Evolutionary conservation across 2,329 filamentous ascomycete genomes (phyloP), one percentile per base, ranked within the genome.

Genomic region (Curvularia sp.): DNA sequence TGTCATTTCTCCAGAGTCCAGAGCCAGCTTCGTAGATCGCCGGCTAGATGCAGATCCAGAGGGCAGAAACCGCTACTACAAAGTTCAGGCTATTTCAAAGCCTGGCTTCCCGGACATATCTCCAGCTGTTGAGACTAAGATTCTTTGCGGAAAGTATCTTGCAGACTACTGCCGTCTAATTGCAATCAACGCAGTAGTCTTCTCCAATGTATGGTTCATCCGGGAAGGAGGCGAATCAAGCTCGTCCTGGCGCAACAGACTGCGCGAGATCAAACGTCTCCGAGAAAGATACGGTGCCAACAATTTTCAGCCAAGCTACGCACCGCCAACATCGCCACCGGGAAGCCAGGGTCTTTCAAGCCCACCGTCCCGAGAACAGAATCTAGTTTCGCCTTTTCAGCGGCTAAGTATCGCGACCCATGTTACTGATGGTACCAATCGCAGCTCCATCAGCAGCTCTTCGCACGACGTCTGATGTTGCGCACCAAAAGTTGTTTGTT

Each of bases 121-220:
- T 0, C 91, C 94, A 0, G 93, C 93, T 0, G 90, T 92, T 0
- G 90, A 94, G 63, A 89, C 91, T 8, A 98, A 98, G 76, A 90
- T 98, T 68, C 86, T 99, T 57, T 93, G 90, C 15, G 85, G 94
- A 30, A 88, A 87, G 66, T 92, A 92, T 12, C 82, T 99, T 8
- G 91, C 93, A 0, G 85, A 88, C 9, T 96, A 97, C 73, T 91
- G 97, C 52, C 88, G 95, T 36, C 87, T 97, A 46, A 82, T 98
- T 18, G 92, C 94, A 0, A 85, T 99, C 61, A 98, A 97, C 72
- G 93, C 95, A 0, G 96, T 92, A 13, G 92, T 98, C 8, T 97
- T 98, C 76, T 92, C 91, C 1, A 85, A 90, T 43, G 93, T 97
- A n/a, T 97, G 94, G 92, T 86, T 87, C 46, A 88, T 87, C 69